Conservation (phyloP, 2,329 filamentous ascomycete species). For the Calonectria ilicicola region DNA sequence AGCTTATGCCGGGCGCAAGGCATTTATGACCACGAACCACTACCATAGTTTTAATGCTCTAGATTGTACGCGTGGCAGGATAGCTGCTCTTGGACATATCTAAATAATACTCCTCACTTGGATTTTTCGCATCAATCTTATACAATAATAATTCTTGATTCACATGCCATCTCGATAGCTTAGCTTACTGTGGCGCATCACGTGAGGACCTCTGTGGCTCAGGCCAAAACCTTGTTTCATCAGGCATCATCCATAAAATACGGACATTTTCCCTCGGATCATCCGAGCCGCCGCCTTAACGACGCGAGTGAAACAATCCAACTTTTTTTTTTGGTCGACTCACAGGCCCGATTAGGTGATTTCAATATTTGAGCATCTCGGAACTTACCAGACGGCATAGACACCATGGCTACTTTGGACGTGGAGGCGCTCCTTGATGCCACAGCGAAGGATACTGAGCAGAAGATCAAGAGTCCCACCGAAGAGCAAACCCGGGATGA, state of each 20-base stretch:
- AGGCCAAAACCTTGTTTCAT: constrained; percentile 38
- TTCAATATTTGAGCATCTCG: constrained; percentile 1
- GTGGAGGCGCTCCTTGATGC: constrained; percentile 93
- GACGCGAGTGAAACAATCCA: constrained; percentile 21
- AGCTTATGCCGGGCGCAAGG: constrained; percentile 39
- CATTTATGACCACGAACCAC: constrained; percentile 39
- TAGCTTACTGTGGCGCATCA: constrained; percentile 26
- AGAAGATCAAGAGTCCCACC: constrained; percentile 57
- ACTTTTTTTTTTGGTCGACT: constrained; percentile 7
- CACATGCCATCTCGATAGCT: background rate
- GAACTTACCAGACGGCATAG: constrained; percentile 32
- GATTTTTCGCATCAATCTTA: background rate
- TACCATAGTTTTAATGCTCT: constrained; percentile 41
- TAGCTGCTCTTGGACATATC: constrained; percentile 33
- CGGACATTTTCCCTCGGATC: constrained; percentile 19
- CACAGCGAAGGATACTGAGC: constrained; percentile 73
- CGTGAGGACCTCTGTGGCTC: constrained; percentile 27
- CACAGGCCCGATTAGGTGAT: constrained; percentile 23
- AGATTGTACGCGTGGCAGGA: constrained; percentile 35
- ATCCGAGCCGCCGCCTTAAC: constrained; percentile 21
- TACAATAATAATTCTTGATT: background rate
- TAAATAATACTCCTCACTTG: constrained; percentile 34
- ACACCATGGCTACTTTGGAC: constrained; percentile 68
- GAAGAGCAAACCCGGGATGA: constrained; percentile 65
- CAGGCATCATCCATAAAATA: constrained; percentile 33